Conservation (phyloP, 306 rosid species). For the Lithocarpus polystachyus region DNA sequence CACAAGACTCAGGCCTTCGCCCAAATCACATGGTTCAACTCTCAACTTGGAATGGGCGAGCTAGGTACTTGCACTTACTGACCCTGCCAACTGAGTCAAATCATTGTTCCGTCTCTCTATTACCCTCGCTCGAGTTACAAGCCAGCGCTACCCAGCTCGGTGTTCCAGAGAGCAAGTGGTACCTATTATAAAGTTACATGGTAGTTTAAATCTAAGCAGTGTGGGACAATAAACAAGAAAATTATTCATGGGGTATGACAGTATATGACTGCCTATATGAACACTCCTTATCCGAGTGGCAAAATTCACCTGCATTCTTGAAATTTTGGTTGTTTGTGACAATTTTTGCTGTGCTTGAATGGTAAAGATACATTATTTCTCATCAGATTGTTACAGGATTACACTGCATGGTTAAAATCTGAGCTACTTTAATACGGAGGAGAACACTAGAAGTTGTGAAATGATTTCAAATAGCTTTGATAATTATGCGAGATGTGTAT, state of each 20-base stretch:
- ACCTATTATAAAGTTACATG: too few species aligned
- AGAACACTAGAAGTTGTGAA: too few species aligned
- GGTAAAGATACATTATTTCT: too few species aligned
- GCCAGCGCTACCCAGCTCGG: neutral
- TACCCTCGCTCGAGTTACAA: neutral
- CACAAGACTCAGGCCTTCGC: neutral
- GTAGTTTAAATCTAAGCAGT: neutral
- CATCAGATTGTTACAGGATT: too few species aligned
- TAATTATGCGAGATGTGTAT: too few species aligned
- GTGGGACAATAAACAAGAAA: neutral
- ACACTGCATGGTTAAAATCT: too few species aligned
- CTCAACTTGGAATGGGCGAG: neutral
- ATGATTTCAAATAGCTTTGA: too few species aligned
- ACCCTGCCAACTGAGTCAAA: neutral
- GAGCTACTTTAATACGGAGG: too few species aligned
- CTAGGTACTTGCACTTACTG: rapidly evolving
- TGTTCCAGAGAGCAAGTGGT: rapidly evolving
- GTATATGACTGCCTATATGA: neutral
- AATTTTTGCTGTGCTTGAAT: too few species aligned
- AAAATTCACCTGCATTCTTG: too few species aligned
- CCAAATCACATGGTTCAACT: neutral
- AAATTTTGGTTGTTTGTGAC: too few species aligned
- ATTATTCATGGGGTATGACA: neutral
- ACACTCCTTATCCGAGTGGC: neutral
- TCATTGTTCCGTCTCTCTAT: neutral